Conservation (phyloP, 2,329 filamentous ascomycete species). For the Curvularia sp. region DNA sequence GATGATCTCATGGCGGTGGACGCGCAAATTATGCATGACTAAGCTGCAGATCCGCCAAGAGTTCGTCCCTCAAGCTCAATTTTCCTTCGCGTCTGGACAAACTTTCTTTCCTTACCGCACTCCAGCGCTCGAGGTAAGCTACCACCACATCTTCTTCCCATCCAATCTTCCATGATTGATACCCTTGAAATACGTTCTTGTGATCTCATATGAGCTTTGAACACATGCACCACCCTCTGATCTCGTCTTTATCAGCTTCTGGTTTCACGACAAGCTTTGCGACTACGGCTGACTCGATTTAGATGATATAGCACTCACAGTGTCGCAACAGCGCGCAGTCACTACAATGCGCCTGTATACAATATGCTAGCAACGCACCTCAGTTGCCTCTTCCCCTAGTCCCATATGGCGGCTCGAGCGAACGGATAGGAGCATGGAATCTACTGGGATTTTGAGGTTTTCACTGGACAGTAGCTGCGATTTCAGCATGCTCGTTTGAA, state of each 20-base stretch:
- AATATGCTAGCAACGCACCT: background rate
- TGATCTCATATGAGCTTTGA: constrained; percentile 63
- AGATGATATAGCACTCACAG: constrained; percentile 7
- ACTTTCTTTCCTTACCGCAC: constrained; percentile 32
- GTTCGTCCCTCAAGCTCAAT: constrained; percentile 35
- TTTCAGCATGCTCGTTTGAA: background rate
- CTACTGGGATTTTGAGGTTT: background rate
- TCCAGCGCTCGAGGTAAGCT: constrained; percentile 37
- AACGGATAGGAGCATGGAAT: background rate
- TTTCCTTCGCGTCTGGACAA: constrained; percentile 35
- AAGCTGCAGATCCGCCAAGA: constrained; percentile 42
- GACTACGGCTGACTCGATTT: constrained; percentile 30
- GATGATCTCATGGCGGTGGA: constrained; percentile 21
- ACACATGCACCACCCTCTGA: constrained; percentile 70
- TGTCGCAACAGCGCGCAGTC: background rate
- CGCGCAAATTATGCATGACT: constrained; percentile 35
- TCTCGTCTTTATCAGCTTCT: constrained; percentile 21
- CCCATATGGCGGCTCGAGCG: background rate
- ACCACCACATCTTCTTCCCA: constrained; percentile 2
- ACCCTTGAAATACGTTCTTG: constrained; percentile 61
- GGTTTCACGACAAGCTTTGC: constrained; percentile 18
- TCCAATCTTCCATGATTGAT: constrained; percentile 57
- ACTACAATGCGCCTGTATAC: background rate
- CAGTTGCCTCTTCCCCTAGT: too few species aligned
- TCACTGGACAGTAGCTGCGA: background rate